Percentiles rank a stretch among this genome's conserved stretches.
phyloP scores from a whole-genome alignment of 2,329 filamentous ascomycete species.

The Cadophora luteo-olivacea region DNA sequence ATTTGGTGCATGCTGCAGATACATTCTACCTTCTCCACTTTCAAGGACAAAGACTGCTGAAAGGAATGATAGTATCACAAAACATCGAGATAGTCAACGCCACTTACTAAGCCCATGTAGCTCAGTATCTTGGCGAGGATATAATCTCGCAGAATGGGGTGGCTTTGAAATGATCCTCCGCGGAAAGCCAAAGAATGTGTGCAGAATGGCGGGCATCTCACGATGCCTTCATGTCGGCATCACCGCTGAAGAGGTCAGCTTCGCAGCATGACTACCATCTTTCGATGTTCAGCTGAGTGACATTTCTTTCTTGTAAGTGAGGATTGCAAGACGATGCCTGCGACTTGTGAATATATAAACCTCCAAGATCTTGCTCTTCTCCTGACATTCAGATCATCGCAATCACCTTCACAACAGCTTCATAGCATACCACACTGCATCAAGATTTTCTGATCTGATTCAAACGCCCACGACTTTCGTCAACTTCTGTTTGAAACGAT shows the following conservation, averaged over 20 bases:
- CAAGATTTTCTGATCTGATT: neutral
- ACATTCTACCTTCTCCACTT: neutral
- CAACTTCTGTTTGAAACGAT: neutral
- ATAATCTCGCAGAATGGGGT: neutral
- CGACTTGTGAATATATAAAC: neutral
- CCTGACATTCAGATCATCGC: neutral
- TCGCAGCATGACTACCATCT: neutral
- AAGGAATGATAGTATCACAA: neutral
- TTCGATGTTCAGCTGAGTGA: neutral
- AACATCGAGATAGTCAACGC: neutral
- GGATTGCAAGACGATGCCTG: neutral
- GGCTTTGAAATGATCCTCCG: neutral
- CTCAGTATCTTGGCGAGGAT: neutral
- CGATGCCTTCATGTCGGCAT: neutral
- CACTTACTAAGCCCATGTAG: neutral
- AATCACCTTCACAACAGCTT: neutral
- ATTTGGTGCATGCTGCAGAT: neutral
- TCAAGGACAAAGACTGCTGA: neutral
- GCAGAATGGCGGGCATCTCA: neutral
- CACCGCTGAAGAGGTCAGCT: neutral
- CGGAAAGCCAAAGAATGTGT: neutral
- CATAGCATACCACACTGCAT: neutral
- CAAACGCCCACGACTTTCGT: neutral
- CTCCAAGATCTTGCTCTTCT: neutral
- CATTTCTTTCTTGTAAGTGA: neutral